A percentile compares a stretch with the other conserved stretches of the same genome.
Evolutionary conservation across 768 basidiomycete genomes (phyloP).

Genomic region (Tylopilus plumbeoviolaceoides): DNA sequence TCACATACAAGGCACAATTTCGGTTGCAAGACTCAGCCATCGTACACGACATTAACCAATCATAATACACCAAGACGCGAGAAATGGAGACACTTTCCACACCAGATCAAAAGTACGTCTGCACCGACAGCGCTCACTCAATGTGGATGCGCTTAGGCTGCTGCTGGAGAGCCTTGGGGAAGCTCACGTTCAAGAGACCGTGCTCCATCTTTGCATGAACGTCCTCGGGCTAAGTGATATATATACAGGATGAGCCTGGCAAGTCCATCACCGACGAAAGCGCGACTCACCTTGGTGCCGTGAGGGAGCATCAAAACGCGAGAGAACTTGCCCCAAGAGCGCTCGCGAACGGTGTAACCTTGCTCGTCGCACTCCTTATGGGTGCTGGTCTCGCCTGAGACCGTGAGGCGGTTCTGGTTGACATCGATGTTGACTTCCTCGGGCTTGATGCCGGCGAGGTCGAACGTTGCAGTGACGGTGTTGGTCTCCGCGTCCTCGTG

Average conservation of each 20-base stretch:
- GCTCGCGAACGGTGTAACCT: conserved; percentile 39
- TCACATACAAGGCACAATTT: background rate
- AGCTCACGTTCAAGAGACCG: conserved; percentile 49
- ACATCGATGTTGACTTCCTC: conserved; percentile 51
- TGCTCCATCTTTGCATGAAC: conserved; percentile 47
- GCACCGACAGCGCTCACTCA: conserved; percentile 4
- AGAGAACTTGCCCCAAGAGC: conserved; percentile 46
- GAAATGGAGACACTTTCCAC: background rate
- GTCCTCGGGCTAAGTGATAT: no score
- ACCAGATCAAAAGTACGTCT: background rate
- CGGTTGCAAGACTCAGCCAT: background rate
- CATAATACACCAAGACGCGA: background rate
- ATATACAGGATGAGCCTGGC: no score
- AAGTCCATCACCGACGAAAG: background rate
- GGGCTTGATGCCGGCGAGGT: conserved; percentile 52
- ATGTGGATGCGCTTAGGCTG: conserved; percentile 43
- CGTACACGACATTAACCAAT: background rate
- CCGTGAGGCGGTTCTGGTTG: conserved; percentile 43
- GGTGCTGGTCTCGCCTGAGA: conserved; percentile 46
- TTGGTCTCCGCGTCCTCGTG: conserved; percentile 47
- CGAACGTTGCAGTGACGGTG: conserved; percentile 51
- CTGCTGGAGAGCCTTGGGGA: conserved; percentile 43
- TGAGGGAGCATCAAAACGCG: conserved; percentile 45
- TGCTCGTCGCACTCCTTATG: conserved; percentile 32
- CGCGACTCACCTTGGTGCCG: conserved; percentile 42